Percentiles rank a stretch among this genome's conserved stretches.
Evolutionary conservation across 768 basidiomycete species (phyloP).

Genomic region (Lactarius tabidus): DNA sequence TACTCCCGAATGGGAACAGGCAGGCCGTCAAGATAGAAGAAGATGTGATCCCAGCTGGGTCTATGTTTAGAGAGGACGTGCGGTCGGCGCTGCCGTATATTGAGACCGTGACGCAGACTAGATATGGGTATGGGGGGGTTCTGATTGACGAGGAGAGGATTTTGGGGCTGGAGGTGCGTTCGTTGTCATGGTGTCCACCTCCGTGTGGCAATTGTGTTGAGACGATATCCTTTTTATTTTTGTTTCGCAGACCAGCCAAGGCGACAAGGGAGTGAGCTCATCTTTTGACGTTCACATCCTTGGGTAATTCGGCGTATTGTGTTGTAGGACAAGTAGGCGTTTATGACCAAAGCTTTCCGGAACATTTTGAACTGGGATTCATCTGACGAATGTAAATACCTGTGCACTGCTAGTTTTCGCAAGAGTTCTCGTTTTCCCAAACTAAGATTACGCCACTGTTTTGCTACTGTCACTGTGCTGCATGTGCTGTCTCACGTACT

Average conservation of each 20-base stretch:
- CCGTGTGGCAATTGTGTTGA: too few species aligned
- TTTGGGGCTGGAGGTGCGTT: constrained; percentile 29
- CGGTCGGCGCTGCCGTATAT: constrained; percentile 28
- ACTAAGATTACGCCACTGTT: too few species aligned
- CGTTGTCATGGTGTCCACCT: not conserved
- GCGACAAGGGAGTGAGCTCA: constrained; percentile 12
- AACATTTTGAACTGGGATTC: not conserved
- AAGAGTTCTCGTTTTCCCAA: too few species aligned
- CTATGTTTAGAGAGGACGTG: constrained; percentile 25
- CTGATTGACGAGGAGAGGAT: constrained; percentile 33
- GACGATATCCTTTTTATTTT: too few species aligned
- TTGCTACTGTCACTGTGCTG: too few species aligned
- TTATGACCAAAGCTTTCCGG: not conserved
- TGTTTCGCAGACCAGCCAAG: constrained; percentile 9
- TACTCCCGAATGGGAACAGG: constrained; percentile 10
- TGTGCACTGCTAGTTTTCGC: too few species aligned
- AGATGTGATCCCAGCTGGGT: constrained; percentile 1
- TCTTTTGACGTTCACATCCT: constrained; percentile 22
- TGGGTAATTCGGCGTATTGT: constrained; percentile 2
- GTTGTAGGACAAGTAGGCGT: not conserved
- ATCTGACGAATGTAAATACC: not conserved
- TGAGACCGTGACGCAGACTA: constrained; percentile 21
- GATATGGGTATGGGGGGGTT: constrained; percentile 28
- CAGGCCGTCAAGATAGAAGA: constrained; percentile 10
- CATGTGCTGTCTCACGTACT: too few species aligned